Evolutionary conservation across 805 yeast species (phyloP).

Genomic region (Nakazawaea populi): DNA sequence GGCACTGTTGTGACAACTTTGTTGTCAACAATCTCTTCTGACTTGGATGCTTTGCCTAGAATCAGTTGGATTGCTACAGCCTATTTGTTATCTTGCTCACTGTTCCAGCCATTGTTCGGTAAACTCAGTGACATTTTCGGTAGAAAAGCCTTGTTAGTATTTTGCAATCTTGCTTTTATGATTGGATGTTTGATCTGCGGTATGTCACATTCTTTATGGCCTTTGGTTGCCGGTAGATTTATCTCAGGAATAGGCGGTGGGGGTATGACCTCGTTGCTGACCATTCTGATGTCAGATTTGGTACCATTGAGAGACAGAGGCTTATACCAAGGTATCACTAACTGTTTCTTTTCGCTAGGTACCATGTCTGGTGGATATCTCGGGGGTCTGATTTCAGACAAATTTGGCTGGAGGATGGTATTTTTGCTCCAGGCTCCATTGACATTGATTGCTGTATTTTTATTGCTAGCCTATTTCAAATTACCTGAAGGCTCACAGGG

Average conservation of each 20-base stretch:
- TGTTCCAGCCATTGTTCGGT: constrained; percentile 71
- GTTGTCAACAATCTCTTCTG: constrained; percentile 61
- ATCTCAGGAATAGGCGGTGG: constrained; percentile 91
- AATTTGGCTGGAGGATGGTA: constrained; percentile 61
- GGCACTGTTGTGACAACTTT: constrained; percentile 64
- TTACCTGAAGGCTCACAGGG: constrained; percentile 31
- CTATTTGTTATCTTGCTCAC: constrained; percentile 60
- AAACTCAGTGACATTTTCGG: constrained; percentile 71
- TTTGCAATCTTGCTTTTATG: constrained; percentile 51
- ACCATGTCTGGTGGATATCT: constrained; percentile 67
- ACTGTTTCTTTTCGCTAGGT: constrained; percentile 74
- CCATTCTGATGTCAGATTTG: constrained; percentile 74
- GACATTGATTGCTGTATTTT: constrained; percentile 36
- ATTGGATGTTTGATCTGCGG: constrained; percentile 55
- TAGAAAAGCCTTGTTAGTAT: constrained; percentile 43
- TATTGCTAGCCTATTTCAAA: constrained; percentile 31
- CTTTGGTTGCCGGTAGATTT: constrained; percentile 53
- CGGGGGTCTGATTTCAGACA: constrained; percentile 53
- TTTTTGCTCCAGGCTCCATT: constrained; percentile 52
- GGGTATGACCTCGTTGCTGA: constrained; percentile 71
- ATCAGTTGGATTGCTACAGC: constrained; percentile 74
- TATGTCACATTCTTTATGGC: constrained; percentile 36
- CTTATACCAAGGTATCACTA: constrained; percentile 79
- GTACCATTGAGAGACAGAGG: constrained; percentile 81
- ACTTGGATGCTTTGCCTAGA: constrained; percentile 54